Conservation (phyloP, 2,329 filamentous ascomycete species). For the Paecilomyces dactylethromorphus region DNA sequence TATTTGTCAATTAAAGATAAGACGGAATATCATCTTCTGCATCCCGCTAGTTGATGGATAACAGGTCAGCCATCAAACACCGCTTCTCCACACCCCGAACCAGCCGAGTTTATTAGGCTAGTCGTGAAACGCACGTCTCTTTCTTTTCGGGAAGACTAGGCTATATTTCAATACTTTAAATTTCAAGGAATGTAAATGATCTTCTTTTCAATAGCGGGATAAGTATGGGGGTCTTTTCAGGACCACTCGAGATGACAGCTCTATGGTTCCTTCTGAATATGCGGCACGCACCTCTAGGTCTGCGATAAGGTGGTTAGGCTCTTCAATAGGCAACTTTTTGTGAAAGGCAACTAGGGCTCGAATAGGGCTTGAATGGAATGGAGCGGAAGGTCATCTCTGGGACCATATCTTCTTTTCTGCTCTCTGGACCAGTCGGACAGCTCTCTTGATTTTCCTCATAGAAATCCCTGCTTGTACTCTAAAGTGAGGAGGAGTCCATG, state of each 20-base stretch:
- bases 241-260: background rate
- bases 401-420: no score
- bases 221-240: background rate
- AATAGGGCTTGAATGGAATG: background rate
- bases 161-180: conserved; percentile 23
- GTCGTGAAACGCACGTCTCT: conserved; percentile 66
- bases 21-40: conserved; percentile 47
- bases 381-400: no score
- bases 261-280: background rate
- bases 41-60: conserved; percentile 72
- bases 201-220: background rate
- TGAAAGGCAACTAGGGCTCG: background rate
- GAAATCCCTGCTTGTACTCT: no score
- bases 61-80: conserved; percentile 49
- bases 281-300: background rate
- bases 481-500: no score
- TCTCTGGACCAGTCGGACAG: no score
- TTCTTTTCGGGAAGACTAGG: conserved; percentile 55
- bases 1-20: background rate
- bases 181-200: background rate
- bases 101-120: conserved; percentile 65
- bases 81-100: conserved; percentile 47
- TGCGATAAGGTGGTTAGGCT: background rate
- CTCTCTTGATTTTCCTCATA: no score
- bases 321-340: background rate